Conservation (phyloP, 2,329 filamentous ascomycete genomes). For the Ascochyta koolunga region DNA sequence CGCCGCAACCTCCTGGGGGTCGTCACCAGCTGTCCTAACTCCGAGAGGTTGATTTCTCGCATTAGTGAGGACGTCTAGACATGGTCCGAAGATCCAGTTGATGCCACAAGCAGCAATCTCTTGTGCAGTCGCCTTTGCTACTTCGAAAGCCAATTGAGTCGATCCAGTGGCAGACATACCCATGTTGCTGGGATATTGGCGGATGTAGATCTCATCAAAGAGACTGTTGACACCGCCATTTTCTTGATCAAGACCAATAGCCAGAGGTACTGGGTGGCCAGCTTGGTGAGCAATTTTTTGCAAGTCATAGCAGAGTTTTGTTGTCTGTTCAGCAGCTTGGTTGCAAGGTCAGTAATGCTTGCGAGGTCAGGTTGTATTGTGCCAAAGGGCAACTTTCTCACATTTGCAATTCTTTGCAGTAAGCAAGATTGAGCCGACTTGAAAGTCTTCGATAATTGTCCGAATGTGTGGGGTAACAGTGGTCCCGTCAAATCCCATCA, state of each 20-base stretch:
- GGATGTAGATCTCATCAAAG: constrained; percentile 93
- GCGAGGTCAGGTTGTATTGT: constrained; percentile 11
- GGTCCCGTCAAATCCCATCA: constrained; percentile 86
- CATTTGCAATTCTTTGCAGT: constrained; percentile 87
- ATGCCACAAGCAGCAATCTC: constrained; percentile 92
- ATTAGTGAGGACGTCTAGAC: constrained; percentile 92
- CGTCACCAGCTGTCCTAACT: constrained; percentile 87
- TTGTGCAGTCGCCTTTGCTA: constrained; percentile 90
- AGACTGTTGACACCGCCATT: constrained; percentile 98
- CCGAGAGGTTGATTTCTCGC: constrained; percentile 88
- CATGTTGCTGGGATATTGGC: constrained; percentile 97
- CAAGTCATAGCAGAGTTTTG: constrained; percentile 84
- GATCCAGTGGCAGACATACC: constrained; percentile 91
- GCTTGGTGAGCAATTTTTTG: constrained; percentile 91
- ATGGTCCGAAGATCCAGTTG: constrained; percentile 93
- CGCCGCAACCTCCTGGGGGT: constrained; percentile 92
- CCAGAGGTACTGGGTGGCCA: constrained; percentile 84
- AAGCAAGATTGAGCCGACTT: constrained; percentile 85
- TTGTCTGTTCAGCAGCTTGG: constrained; percentile 87
- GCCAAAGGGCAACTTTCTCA: constrained; percentile 50
- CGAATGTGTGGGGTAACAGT: constrained; percentile 83
- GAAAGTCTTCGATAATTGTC: constrained; percentile 79
- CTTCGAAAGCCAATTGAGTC: constrained; percentile 81
- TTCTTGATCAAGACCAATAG: constrained; percentile 94
- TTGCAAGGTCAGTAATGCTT: constrained; percentile 26